These are phyloP conservation scores for Termitomyces eurrhizus DNA, from an alignment of 768 basidiomycete genomes.

Conservation along the genomic window DNA sequence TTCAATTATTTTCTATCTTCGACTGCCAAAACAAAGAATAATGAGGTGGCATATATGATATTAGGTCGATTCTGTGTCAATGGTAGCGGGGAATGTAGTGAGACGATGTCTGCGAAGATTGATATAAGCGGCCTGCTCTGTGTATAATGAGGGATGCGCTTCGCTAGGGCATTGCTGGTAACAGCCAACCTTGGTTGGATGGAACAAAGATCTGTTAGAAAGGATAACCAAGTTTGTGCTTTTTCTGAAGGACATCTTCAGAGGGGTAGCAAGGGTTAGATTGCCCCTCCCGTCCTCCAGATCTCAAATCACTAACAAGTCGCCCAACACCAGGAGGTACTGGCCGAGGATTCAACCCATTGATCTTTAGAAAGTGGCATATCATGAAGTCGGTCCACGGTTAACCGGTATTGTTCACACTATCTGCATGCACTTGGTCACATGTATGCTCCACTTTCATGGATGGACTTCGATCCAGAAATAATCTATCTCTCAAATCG, in stretches of 20 bases:
- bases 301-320: no score
- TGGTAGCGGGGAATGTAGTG: neutral
- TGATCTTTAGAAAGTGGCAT: no score
- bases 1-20: neutral
- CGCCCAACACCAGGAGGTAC: no score
- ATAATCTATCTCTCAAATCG: neutral
- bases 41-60: neutral
- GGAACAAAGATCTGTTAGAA: neutral
- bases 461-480: neutral
- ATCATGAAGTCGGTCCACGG: neutral
- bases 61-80: neutral
- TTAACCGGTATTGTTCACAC: neutral
- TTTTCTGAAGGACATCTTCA: neutral
- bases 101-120: neutral
- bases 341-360: no score
- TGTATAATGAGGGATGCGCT: neutral
- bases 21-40: neutral
- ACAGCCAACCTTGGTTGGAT: neutral
- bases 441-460: no score
- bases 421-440: neutral
- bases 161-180: neutral
- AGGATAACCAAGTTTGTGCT: neutral
- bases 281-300: neutral
- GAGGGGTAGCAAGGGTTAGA: neutral
- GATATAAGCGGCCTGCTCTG: neutral